These are phyloP conservation scores for Phytophthora fragariae DNA, from an alignment of 352 stramenopile species.

Conservation along the genomic window DNA sequence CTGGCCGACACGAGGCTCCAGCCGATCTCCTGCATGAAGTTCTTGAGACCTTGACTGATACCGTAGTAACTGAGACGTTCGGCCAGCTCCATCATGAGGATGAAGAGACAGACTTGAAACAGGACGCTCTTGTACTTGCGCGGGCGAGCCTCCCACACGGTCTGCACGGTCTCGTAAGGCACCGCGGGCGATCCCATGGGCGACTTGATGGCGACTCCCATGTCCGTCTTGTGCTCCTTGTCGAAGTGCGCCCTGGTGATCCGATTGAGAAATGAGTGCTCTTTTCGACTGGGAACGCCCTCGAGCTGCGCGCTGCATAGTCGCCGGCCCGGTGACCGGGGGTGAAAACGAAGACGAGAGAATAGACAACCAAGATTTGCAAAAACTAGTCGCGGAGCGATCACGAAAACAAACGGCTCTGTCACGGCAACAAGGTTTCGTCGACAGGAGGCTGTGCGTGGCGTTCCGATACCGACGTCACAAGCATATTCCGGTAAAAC, in stretches of 20 bases:
- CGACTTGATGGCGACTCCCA: slow-evolving; percentile 38
- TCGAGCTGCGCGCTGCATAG: slow-evolving; percentile 19
- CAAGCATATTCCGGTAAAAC: slow-evolving; percentile 17
- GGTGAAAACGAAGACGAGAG: slow-evolving; percentile 13
- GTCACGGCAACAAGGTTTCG: slow-evolving; percentile 10
- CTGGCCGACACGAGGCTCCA: slow-evolving; percentile 60
- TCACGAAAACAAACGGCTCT: slow-evolving; percentile 25
- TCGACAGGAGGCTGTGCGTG: slow-evolving; percentile 1
- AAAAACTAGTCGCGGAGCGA: slow-evolving; percentile 24
- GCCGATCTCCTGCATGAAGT: slow-evolving; percentile 75
- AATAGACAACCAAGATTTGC: slow-evolving; percentile 25
- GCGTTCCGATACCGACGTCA: not conserved
- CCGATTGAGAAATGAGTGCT: slow-evolving; percentile 33
- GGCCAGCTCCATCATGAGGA: slow-evolving; percentile 72
- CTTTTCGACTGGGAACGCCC: not conserved
- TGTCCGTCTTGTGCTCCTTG: slow-evolving; percentile 16
- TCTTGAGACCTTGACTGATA: slow-evolving; percentile 86
- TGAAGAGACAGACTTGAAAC: slow-evolving; percentile 66
- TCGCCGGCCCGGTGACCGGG: not conserved
- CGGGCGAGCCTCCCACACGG: slow-evolving; percentile 55
- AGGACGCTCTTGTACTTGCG: slow-evolving; percentile 72
- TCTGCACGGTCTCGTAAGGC: slow-evolving; percentile 29
- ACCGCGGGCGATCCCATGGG: slow-evolving; percentile 29
- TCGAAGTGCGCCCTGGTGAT: slow-evolving; percentile 10
- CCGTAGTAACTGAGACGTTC: slow-evolving; percentile 82